A percentile compares a stretch with the other conserved stretches of the same genome.
phyloP scores from a whole-genome alignment of 2,329 filamentous ascomycete species.

The Verticillium longisporum region DNA sequence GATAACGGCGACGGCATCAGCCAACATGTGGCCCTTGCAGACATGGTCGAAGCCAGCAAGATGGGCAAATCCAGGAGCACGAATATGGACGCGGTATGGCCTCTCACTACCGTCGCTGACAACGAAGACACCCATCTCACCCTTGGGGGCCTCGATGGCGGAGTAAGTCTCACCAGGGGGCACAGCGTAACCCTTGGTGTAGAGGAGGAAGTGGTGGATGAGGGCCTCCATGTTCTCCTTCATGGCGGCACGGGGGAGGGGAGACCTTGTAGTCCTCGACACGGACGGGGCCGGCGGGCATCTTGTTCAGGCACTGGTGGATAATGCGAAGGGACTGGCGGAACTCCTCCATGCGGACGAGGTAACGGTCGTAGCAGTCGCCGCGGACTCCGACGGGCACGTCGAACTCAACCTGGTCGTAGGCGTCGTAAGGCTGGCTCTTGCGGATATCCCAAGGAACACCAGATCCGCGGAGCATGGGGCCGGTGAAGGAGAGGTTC shows the following conservation, averaged over 20 bases:
- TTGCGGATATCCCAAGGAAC: slow-evolving; percentile 96
- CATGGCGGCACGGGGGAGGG: slow-evolving; percentile 90
- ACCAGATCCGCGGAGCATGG: slow-evolving; percentile 96
- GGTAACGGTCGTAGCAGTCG: slow-evolving; percentile 98
- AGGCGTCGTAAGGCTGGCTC: slow-evolving; percentile 94
- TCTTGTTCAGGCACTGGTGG: slow-evolving; percentile 98
- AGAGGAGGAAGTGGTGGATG: slow-evolving; percentile 98
- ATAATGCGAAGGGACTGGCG: slow-evolving; percentile 97
- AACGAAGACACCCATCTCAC: slow-evolving; percentile 96
- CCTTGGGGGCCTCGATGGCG: slow-evolving; percentile 98
- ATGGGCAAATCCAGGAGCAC: slow-evolving; percentile 94
- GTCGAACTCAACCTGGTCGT: slow-evolving; percentile 96
- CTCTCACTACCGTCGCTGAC: slow-evolving; percentile 95
- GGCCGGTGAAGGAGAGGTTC: slow-evolving; percentile 92
- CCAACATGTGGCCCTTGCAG: slow-evolving; percentile 83
- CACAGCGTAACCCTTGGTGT: slow-evolving; percentile 96
- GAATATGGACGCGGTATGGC: slow-evolving; percentile 95
- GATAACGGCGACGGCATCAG: slow-evolving; percentile 95
- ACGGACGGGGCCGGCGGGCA: slow-evolving; percentile 88
- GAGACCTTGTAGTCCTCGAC: slow-evolving; percentile 99
- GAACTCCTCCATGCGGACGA: slow-evolving; percentile 99
- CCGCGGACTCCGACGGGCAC: slow-evolving; percentile 94
- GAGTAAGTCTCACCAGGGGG: slow-evolving; percentile 97
- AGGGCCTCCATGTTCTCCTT: slow-evolving; percentile 99
- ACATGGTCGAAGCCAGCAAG: slow-evolving; percentile 91